phyloP scores from a whole-genome alignment of 1,284 basidiomycete species.

The Boletus semigastroideus region DNA sequence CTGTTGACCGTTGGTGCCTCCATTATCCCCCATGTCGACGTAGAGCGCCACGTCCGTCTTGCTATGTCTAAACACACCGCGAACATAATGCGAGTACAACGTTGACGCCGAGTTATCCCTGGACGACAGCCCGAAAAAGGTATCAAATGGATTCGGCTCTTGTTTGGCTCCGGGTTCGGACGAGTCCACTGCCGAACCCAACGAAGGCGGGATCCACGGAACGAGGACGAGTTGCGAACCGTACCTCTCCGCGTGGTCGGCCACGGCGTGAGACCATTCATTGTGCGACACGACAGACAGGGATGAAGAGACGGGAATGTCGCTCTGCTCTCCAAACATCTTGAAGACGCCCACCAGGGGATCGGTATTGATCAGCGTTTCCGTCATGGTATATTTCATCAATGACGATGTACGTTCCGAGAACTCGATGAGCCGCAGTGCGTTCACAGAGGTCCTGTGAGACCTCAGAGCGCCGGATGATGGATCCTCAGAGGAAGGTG shows the following conservation, averaged over 20 bases:
- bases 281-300: slow-evolving; percentile 69
- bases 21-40: slow-evolving; percentile 62
- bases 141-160: slow-evolving; percentile 58
- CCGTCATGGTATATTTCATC: slow-evolving; percentile 80
- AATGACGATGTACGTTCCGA: slow-evolving; percentile 90
- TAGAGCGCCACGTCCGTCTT: slow-evolving; percentile 78
- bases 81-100: slow-evolving; percentile 78
- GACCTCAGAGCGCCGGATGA: slow-evolving; percentile 10
- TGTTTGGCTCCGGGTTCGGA: slow-evolving; percentile 26
- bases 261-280: slow-evolving; percentile 67
- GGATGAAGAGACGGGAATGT: slow-evolving; percentile 66
- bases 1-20: slow-evolving; percentile 40
- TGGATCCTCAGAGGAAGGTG: slow-evolving; percentile 16
- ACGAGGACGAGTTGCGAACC: slow-evolving; percentile 78
- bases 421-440: slow-evolving; percentile 85
- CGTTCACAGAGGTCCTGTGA: slow-evolving; percentile 48
- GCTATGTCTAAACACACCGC: slow-evolving; percentile 75
- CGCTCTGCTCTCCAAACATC: slow-evolving; percentile 79
- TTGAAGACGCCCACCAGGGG: slow-evolving; percentile 82
- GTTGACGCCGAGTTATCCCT: slow-evolving; percentile 40
- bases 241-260: slow-evolving; percentile 60
- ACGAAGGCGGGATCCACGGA: slow-evolving; percentile 67
- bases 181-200: slow-evolving; percentile 11
- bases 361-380: slow-evolving; percentile 72
- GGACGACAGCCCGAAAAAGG: slow-evolving; percentile 50